A percentile compares a stretch with the other conserved stretches of the same genome.
These are phyloP conservation scores for Astrothelium macrocarpum DNA, from an alignment of 495 filamentous ascomycete genomes.

Conservation along the genomic window DNA sequence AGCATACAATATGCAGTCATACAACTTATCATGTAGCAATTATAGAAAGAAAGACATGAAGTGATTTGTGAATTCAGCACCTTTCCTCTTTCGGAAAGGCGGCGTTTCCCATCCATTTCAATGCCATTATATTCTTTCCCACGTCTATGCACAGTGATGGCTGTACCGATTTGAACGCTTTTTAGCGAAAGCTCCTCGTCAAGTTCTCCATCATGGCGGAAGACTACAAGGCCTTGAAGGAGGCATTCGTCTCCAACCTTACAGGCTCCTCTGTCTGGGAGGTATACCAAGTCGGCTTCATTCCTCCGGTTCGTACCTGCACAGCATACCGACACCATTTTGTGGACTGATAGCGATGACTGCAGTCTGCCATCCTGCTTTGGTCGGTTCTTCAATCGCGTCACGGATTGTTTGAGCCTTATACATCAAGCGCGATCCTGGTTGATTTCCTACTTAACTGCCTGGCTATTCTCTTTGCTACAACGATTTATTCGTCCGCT, in stretches of 20 bases:
- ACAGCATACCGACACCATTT: conserved; percentile 3
- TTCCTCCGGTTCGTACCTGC: conserved; percentile 61
- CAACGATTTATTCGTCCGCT: conserved; percentile 70
- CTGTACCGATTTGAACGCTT: not conserved
- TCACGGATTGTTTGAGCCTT: conserved; percentile 72
- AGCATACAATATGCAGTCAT: too few species aligned
- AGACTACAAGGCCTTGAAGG: conserved; percentile 81
- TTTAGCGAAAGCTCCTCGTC: not conserved
- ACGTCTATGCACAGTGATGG: too few species aligned
- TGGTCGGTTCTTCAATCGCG: conserved; percentile 87
- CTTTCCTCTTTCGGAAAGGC: too few species aligned
- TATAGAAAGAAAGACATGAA: too few species aligned
- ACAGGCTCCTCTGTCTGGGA: conserved; percentile 75
- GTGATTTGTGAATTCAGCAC: too few species aligned
- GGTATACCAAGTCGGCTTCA: conserved; percentile 74
- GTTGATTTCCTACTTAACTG: conserved; percentile 85
- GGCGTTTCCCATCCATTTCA: too few species aligned
- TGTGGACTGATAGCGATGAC: conserved; percentile 1
- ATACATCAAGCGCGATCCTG: conserved; percentile 53
- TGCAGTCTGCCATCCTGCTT: conserved; percentile 66
- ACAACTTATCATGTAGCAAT: too few species aligned
- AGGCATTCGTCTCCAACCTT: conserved; percentile 89
- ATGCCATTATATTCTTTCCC: too few species aligned
- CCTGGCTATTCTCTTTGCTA: conserved; percentile 67
- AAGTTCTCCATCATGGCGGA: conserved; percentile 37